Conservation (phyloP, 495 filamentous ascomycete genomes). For the Chaetomium cochliodes region DNA sequence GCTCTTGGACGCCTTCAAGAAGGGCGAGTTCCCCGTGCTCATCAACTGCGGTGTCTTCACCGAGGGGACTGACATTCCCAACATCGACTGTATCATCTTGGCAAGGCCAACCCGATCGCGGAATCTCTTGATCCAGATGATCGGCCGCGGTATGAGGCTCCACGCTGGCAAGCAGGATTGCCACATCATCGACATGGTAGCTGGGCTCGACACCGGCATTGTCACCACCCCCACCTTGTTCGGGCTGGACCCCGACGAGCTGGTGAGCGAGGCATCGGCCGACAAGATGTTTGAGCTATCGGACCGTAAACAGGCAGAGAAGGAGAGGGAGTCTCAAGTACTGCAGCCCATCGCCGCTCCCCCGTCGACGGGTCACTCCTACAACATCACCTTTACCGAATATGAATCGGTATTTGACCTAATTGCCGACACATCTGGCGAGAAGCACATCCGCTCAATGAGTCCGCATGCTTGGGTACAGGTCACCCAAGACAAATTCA, state of each 20-base stretch:
- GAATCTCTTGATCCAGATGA: constrained; percentile 95
- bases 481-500: constrained; percentile 60
- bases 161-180: constrained; percentile 80
- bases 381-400: constrained; percentile 69
- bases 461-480: constrained; percentile 80
- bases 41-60: constrained; percentile 96
- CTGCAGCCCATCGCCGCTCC: not conserved
- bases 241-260: constrained; percentile 81
- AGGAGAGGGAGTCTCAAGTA: constrained; percentile 29
- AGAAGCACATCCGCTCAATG: constrained; percentile 72
- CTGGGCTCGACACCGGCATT: constrained; percentile 74
- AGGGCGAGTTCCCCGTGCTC: constrained; percentile 77
- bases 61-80: constrained; percentile 94
- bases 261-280: constrained; percentile 62
- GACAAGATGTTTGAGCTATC: constrained; percentile 56
- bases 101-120: constrained; percentile 85
- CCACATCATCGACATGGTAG: constrained; percentile 96
- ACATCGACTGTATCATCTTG: constrained; percentile 90
- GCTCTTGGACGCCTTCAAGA: constrained; percentile 69
- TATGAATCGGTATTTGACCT: constrained; percentile 89
- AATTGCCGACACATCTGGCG: constrained; percentile 73
- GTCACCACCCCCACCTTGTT: constrained; percentile 90
- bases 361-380: constrained; percentile 23
- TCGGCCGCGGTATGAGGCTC: constrained; percentile 86
- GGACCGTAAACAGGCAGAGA: constrained; percentile 45